Conservation (phyloP, 495 filamentous ascomycete genomes). For the Cercophora sp. region DNA sequence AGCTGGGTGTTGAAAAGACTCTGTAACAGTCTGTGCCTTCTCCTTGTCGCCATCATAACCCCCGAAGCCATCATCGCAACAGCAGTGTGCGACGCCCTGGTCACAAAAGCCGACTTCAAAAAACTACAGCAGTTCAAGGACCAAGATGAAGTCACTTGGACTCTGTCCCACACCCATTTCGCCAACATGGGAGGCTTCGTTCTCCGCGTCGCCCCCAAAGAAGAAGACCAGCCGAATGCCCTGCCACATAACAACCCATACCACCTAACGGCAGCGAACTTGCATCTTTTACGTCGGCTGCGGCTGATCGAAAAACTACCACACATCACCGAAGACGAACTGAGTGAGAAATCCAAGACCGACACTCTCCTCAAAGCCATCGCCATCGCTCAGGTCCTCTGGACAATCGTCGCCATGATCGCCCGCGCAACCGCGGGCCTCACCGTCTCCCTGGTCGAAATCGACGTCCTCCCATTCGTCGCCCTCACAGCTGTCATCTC, state of each 20-base stretch:
- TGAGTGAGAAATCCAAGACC: slow-evolving; percentile 1
- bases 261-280: neutral
- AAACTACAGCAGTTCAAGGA: neutral
- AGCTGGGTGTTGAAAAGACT: neutral
- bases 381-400: slow-evolving; percentile 5
- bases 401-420: neutral
- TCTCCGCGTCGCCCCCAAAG: neutral
- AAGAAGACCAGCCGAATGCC: neutral
- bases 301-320: neutral
- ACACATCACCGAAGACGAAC: neutral
- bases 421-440: neutral
- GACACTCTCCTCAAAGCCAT: slow-evolving; percentile 3
- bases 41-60: neutral
- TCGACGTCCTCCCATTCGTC: slow-evolving; percentile 5
- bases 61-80: slow-evolving; percentile 5
- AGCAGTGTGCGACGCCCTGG: neutral
- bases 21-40: neutral
- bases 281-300: neutral
- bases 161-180: neutral
- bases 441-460: slow-evolving; percentile 5
- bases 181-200: slow-evolving; percentile 11
- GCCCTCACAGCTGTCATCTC: slow-evolving; percentile 5
- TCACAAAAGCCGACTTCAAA: neutral
- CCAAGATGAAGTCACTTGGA: slow-evolving; percentile 6
- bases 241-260: neutral